Conservation (phyloP, 2,329 filamentous ascomycete species). For the Dactylellina haptotyla region DNA sequence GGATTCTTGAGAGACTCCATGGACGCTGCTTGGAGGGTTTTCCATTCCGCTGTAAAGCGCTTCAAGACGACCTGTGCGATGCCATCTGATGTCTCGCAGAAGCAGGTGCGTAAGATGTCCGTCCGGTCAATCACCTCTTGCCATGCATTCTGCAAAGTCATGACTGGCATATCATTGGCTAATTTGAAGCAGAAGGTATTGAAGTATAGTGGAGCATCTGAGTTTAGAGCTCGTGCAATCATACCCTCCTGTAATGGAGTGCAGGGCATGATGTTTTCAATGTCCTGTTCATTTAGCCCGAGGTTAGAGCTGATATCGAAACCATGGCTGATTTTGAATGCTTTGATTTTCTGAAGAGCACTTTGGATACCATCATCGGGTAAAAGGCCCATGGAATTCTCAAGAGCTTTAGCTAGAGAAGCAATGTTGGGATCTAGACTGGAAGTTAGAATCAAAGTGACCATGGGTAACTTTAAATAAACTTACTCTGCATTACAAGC, state of each 20-base stretch:
- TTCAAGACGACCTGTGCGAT: conserved; percentile 77
- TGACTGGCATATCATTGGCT: conserved; percentile 61
- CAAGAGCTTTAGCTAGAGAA: conserved; percentile 60
- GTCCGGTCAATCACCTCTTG: conserved; percentile 65
- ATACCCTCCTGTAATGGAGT: conserved; percentile 89
- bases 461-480: conserved; percentile 59
- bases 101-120: conserved; percentile 77
- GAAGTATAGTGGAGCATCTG: conserved; percentile 74
- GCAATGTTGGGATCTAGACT: conserved; percentile 61
- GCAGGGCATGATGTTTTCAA: conserved; percentile 82
- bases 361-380: conserved; percentile 62
- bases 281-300: conserved; percentile 64
- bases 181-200: conserved; percentile 73
- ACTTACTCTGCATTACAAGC: conserved; percentile 70
- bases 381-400: conserved; percentile 12
- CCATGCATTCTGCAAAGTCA: conserved; percentile 70
- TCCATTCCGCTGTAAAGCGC: conserved; percentile 63
- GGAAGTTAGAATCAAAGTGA: neutral
- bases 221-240: conserved; percentile 74
- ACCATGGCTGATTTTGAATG: conserved; percentile 72
- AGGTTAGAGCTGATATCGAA: conserved; percentile 68
- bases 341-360: conserved; percentile 71
- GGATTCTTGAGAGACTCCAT: conserved; percentile 54
- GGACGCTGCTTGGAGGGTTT: conserved; percentile 59
- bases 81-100: conserved; percentile 77